Base-by-base conservation (phyloP, 768 basidiomycete species). In the Boletus edulis region DNA sequence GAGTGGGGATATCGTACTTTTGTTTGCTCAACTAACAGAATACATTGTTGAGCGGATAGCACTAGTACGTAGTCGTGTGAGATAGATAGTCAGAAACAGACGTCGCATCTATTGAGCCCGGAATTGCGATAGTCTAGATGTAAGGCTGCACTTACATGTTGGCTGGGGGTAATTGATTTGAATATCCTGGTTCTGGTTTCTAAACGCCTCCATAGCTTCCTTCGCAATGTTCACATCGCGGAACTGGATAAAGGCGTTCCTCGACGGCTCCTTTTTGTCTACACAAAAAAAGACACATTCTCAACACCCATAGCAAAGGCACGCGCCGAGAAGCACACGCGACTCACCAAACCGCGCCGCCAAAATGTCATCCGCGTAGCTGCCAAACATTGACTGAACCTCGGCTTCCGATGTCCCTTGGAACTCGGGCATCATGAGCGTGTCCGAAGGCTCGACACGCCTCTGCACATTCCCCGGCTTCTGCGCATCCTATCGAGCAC, bases 201-300 rank as follows among this genome's bases (percentile, higher is more conserved):
- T 72, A 24, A 82, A 62, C 34, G 67, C 64, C 10, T 75, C 60
- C 58, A 84, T 67, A 2, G 79, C 86, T 55, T 76, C 70, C 35
- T 75, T 75, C 9, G 86, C 81, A 5, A 66, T 54, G n/a, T 78
- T 71, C 46, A 75, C 67, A 52, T 66, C 61, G 45, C 58, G 69
- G 65, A 87, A 86, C 56, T 83, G 76, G 52, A 87, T 64, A 69
- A 84, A 87, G 24, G 78, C 82, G 4, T 59, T 68, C 7, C 69
- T 67, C n/a, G 52, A 63, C 11, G 54, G 53, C 15, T 68, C 55
- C n/a, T 52, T 66, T 55, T 68, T 63, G 56, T 50, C 65, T 71
- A 73, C 57, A n/a, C n/a, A n/a, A n/a, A n/a, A n/a, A n/a, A 46
- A 39, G 18, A 31, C 13, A 17, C 9, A 1, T 20, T 18, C 2